A percentile compares a stretch with the other conserved stretches of the same genome.
Evolutionary conservation across 2,329 filamentous ascomycete species (phyloP).

Genomic region (Colletotrichum tropicale): DNA sequence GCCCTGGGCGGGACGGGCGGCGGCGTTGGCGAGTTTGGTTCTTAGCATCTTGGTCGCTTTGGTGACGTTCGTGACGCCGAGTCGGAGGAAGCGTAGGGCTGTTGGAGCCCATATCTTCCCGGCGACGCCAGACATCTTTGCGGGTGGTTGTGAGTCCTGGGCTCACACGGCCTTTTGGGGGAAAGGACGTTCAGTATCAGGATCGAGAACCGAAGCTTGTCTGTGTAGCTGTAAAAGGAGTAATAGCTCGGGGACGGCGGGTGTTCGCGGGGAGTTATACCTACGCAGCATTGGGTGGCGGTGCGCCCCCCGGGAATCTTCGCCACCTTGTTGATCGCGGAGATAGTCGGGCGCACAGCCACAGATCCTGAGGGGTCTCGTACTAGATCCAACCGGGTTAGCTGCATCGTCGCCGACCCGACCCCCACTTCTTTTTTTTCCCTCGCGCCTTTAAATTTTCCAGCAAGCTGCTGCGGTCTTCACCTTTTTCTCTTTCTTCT

Average conservation of each 20-base stretch:
- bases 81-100: slow-evolving; percentile 59
- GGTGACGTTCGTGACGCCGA: slow-evolving; percentile 53
- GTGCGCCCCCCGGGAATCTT: slow-evolving; percentile 22
- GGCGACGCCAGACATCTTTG: slow-evolving; percentile 57
- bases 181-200: not conserved
- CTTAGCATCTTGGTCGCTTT: slow-evolving; percentile 57
- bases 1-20: slow-evolving; percentile 45
- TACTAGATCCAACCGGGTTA: slow-evolving; percentile 26
- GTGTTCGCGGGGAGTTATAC: slow-evolving; percentile 25
- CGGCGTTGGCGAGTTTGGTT: slow-evolving; percentile 49
- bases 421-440: slow-evolving; percentile 11
- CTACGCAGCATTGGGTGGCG: not conserved
- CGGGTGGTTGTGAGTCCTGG: slow-evolving; percentile 21
- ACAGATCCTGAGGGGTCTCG: slow-evolving; percentile 27
- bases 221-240: not conserved
- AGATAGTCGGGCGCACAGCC: slow-evolving; percentile 35
- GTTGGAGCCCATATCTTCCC: slow-evolving; percentile 63
- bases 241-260: not conserved
- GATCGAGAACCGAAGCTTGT: not conserved
- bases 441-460: slow-evolving; percentile 17
- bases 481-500: slow-evolving; percentile 23
- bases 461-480: slow-evolving; percentile 27
- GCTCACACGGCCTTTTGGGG: slow-evolving; percentile 2
- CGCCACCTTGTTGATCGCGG: slow-evolving; percentile 25
- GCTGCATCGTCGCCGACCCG: slow-evolving; percentile 13